A percentile compares a stretch with the other conserved stretches of the same genome.
Evolutionary conservation across 2,329 filamentous ascomycete genomes (phyloP).

Genomic region (Cordyceps cateniannulata): DNA sequence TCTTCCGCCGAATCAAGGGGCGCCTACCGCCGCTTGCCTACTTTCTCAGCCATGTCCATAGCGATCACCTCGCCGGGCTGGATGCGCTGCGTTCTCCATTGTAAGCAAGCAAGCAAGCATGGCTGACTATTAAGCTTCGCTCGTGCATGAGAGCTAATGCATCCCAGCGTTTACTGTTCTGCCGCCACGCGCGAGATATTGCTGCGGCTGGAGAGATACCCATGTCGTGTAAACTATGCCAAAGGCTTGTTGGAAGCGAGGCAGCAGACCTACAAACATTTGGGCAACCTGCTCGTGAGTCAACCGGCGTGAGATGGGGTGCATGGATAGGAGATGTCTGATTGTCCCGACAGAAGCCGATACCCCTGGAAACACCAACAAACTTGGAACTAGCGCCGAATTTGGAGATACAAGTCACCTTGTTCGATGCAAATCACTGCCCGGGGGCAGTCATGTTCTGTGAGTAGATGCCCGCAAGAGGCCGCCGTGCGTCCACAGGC

Average conservation of each 20-base stretch:
- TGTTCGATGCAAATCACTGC: conserved; percentile 91
- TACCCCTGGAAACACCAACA: conserved; percentile 77
- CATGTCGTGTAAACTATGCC: conserved; percentile 74
- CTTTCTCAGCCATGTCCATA: conserved; percentile 90
- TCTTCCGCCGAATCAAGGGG: conserved; percentile 57
- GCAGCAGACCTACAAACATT: conserved; percentile 68
- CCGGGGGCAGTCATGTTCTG: conserved; percentile 85
- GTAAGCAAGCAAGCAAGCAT: conserved; percentile 26
- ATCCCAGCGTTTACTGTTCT: conserved; percentile 73
- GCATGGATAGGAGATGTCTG: not conserved
- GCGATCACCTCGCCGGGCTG: conserved; percentile 77
- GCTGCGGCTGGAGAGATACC: conserved; percentile 69
- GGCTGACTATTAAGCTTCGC: no score
- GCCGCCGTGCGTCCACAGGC: not conserved
- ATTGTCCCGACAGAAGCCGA: conserved; percentile 50
- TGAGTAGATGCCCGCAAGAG: conserved; percentile 25
- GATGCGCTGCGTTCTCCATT: conserved; percentile 73
- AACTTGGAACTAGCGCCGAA: conserved; percentile 66
- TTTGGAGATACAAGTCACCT: conserved; percentile 67
- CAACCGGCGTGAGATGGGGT: no score
- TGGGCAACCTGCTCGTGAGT: conserved; percentile 59
- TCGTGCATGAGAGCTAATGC: not conserved
- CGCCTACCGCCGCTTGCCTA: conserved; percentile 64
- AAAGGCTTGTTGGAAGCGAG: conserved; percentile 70
- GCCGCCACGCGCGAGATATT: conserved; percentile 75